These are phyloP conservation scores for Bolboschoenoplectus hybrid DNA, from an alignment of 202 grass and related monocot genomes.

Conservation along the genomic window DNA sequence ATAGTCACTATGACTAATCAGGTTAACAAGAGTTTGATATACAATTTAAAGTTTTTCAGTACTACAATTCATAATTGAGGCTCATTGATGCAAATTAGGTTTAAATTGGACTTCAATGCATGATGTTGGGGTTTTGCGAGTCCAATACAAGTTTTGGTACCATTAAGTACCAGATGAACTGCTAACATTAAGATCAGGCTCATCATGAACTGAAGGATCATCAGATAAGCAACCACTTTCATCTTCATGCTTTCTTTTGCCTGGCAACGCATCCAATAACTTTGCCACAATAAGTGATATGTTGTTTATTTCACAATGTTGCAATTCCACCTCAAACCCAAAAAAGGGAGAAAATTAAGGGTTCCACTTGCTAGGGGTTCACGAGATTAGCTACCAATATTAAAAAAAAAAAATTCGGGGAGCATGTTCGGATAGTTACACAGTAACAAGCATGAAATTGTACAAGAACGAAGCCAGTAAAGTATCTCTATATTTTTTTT, in stretches of 20 bases:
- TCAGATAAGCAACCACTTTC: slow-evolving; percentile 48
- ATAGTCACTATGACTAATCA: too few species aligned
- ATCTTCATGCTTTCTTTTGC: slow-evolving; percentile 76
- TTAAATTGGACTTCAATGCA: background rate
- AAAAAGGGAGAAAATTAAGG: background rate
- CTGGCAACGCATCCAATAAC: slow-evolving; percentile 75
- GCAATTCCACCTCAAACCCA: background rate
- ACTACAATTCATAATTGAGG: background rate
- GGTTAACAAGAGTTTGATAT: too few species aligned
- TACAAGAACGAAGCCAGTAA: background rate
- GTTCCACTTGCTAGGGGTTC: background rate
- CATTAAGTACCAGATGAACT: background rate
- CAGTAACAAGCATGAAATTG: background rate
- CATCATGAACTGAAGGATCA: slow-evolving; percentile 58
- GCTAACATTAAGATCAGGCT: slow-evolving; percentile 63
- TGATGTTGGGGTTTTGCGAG: background rate
- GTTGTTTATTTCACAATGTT: slow-evolving; percentile 13
- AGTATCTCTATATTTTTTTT: too few species aligned
- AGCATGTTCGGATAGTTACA: background rate
- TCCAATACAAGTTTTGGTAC: background rate
- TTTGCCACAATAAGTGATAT: slow-evolving; percentile 43
- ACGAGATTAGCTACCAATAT: background rate
- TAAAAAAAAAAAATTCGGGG: background rate
- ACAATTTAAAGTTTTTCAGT: too few species aligned
- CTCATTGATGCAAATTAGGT: background rate